Percentiles rank a stretch among this genome's conserved stretches.
phyloP scores from a whole-genome alignment of 306 rosid genomes.

The Gleditsia sinensis region DNA sequence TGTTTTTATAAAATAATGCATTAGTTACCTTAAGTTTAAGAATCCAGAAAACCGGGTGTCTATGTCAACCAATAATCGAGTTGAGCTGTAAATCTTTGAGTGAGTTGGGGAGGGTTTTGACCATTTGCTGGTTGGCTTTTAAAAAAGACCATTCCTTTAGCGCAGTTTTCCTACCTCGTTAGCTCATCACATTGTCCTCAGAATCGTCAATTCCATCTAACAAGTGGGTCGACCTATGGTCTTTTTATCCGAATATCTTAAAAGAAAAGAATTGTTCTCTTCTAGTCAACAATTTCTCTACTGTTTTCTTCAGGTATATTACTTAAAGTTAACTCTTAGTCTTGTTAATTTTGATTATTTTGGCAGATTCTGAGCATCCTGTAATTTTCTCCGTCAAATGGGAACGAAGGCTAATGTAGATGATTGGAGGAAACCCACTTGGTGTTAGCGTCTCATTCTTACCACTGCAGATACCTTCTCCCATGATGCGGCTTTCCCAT shows the following conservation, averaged over 20 bases:
- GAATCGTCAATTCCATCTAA: conserved; percentile 32
- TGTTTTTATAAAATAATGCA: background rate
- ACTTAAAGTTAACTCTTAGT: no score
- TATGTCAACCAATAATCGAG: no score
- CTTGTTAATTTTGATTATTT: conserved; percentile 17
- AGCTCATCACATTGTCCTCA: background rate
- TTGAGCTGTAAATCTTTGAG: no score
- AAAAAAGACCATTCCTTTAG: background rate
- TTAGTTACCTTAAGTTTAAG: background rate
- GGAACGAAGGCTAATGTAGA: conserved; percentile 33
- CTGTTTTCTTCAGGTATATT: conserved; percentile 30
- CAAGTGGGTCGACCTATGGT: conserved; percentile 32
- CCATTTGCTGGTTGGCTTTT: background rate
- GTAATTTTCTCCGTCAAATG: conserved; percentile 34
- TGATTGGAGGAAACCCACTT: conserved; percentile 48
- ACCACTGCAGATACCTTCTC: conserved; percentile 84
- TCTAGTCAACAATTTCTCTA: conserved; percentile 18
- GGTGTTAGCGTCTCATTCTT: conserved; percentile 50
- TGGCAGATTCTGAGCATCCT: conserved; percentile 2
- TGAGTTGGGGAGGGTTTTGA: background rate
- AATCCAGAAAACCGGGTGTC: conserved; percentile 3
- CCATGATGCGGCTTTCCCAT: conserved; percentile 66
- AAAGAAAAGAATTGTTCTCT: background rate
- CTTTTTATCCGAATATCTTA: conserved; percentile 4
- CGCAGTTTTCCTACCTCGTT: background rate